A percentile compares a stretch with the other conserved stretches of the same genome.
These are phyloP conservation scores for Rhodotorula sp. DNA, from an alignment of 1,284 basidiomycete species.

Conservation along the genomic window DNA sequence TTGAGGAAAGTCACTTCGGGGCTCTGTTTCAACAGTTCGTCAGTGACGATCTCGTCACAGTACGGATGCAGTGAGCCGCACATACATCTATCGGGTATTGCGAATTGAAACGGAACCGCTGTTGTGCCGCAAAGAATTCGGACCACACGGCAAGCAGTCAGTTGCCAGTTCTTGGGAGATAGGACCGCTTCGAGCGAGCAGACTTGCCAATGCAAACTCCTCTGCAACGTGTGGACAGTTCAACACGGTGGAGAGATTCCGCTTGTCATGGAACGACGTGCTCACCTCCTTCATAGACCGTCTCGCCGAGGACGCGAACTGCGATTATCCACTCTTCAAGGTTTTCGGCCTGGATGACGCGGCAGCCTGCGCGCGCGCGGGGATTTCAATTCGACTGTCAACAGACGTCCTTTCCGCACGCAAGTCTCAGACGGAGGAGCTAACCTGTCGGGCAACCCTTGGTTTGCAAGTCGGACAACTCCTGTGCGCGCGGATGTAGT, in stretches of 20 bases:
- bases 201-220: constrained; percentile 32
- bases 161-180: neutral
- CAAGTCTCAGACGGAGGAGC: neutral
- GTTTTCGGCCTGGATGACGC: constrained; percentile 33
- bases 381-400: neutral
- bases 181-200: neutral
- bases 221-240: constrained; percentile 12
- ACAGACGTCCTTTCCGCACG: too few relatives aligned
- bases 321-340: constrained; percentile 33
- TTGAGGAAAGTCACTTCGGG: constrained; percentile 50
- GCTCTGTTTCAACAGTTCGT: constrained; percentile 6
- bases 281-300: constrained; percentile 33
- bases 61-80: neutral
- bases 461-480: constrained; percentile 33
- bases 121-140: neutral
- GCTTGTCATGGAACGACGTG: neutral
- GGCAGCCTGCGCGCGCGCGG: constrained; percentile 19
- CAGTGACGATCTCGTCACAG: neutral
- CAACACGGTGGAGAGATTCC: neutral
- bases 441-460: constrained; percentile 28
- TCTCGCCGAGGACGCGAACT: constrained; percentile 28
- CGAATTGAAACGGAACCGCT: constrained; percentile 31
- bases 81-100: constrained; percentile 36
- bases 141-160: neutral
- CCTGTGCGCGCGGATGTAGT: constrained; percentile 6